Base-by-base conservation (phyloP, 2,329 filamentous ascomycete species). In the Paraconiothyrium sp. region DNA sequence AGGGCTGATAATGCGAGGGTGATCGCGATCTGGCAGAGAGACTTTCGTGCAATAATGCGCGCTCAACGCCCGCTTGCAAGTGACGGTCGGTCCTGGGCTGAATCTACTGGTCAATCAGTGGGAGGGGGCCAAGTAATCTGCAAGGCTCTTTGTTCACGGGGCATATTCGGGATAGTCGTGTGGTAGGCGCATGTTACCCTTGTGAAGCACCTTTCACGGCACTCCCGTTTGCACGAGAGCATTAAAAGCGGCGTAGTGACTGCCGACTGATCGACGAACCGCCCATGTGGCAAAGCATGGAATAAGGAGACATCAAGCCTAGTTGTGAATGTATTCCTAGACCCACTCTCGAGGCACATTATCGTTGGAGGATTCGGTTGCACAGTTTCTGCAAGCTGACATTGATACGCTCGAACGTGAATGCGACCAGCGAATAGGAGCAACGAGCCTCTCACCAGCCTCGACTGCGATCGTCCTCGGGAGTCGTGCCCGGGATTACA, bases 211-310 rank as follows among this genome's bases (percentile, higher is more conserved):
- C 35, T 35, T 47, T 47, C 43, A 48, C 20, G 27, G 27, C 11
- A 41, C n/a, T 44, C 39, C 39, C 35, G 57, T 22, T 49, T 27
- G 49, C 27, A 49, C 49, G 32, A 22, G n/a, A 27, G 30, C 48
- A 27, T 32, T 20, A 20, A 30, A 30, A 37, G 51, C 35, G 50
- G 54, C 58, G 34, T 34, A 51, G 32, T 57, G 22, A n/a, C 9
- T 37, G 44, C 52, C 54, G 30, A 55, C 22, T 30, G 37, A 37
- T 56, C 30, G 27, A 46, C 39, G 14, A 41, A 65, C 65, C 62
- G 65, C 66, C 58, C 52, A 63, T 67, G 72, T 72, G 72, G 71
- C 69, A 64, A 74, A 67, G 67, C 63, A 65, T 69, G 55, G 62
- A 69, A 60, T 65, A 54, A 62, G 54, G 47, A 34, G 59, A 69